Evolutionary conservation across 2,329 filamentous ascomycete genomes (phyloP).

Genomic region (Stemphylium beticola): DNA sequence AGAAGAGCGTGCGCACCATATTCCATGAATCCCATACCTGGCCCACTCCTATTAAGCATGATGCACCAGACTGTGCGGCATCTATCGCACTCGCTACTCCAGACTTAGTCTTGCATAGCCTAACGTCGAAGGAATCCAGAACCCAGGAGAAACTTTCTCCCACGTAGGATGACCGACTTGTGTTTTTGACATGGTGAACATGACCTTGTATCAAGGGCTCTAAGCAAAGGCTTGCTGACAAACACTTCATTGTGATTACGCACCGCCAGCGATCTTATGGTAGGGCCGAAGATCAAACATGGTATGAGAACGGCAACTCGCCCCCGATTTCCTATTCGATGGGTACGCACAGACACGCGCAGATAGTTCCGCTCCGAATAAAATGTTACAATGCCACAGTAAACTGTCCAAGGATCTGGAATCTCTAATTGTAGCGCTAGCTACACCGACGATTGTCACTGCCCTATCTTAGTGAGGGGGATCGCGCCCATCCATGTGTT

Average conservation of each 20-base stretch:
- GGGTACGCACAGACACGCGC: not conserved
- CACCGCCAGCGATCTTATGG: not conserved
- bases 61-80: not conserved
- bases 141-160: not conserved
- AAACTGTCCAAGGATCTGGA: not conserved
- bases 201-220: not conserved
- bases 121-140: not conserved
- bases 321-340: not conserved
- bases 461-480: constrained; percentile 17
- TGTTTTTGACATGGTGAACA: not conserved
- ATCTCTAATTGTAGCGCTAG: not conserved
- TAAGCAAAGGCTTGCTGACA: not conserved
- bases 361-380: not conserved
- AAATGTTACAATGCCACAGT: not conserved
- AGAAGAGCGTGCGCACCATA: not conserved
- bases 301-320: not conserved
- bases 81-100: not conserved
- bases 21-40: not conserved
- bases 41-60: not conserved
- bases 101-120: not conserved
- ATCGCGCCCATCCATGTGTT: constrained; percentile 19
- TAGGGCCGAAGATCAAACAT: not conserved
- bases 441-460: constrained; percentile 4
- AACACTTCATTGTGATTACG: not conserved
- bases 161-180: not conserved